A percentile compares a stretch with the other conserved stretches of the same genome.
Evolutionary conservation across 257 asterid genomes (phyloP).

Genomic region (Solanum pimpinellifolium): DNA sequence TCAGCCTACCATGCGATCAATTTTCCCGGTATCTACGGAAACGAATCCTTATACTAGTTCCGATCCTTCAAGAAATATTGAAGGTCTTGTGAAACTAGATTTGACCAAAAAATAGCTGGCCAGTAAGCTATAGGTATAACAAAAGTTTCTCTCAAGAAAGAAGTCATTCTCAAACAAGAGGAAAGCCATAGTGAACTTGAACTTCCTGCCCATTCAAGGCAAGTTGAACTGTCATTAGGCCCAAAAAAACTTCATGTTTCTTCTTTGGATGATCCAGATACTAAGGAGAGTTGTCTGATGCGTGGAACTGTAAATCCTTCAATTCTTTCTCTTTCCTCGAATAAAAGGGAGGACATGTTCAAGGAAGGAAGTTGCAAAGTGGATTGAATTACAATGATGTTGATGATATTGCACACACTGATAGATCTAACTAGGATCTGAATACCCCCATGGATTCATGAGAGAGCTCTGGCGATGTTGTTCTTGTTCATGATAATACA

Average conservation of each 20-base stretch:
- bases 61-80: slow-evolving; percentile 7
- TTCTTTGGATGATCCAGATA: slow-evolving; percentile 7
- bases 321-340: slow-evolving; percentile 28
- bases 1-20: slow-evolving; percentile 7
- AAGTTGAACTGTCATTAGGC: slow-evolving; percentile 30
- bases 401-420: slow-evolving; percentile 8
- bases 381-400: slow-evolving; percentile 2
- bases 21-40: slow-evolving; percentile 13
- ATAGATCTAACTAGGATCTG: slow-evolving; percentile 77
- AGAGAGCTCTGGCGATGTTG: slow-evolving; percentile 41
- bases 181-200: slow-evolving; percentile 14
- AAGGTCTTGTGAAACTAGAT: slow-evolving; percentile 7
- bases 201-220: slow-evolving; percentile 18
- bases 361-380: slow-evolving; percentile 11
- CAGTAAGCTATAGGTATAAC: slow-evolving; percentile 9
- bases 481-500: slow-evolving; percentile 7
- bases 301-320: slow-evolving; percentile 41
- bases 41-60: slow-evolving; percentile 6
- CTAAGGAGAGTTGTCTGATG: slow-evolving; percentile 1
- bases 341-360: slow-evolving; percentile 9
- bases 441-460: slow-evolving; percentile 78
- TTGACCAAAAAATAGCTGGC: slow-evolving; percentile 10
- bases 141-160: slow-evolving; percentile 22
- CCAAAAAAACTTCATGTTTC: slow-evolving; percentile 17
- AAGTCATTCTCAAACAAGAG: slow-evolving; percentile 18